These are phyloP conservation scores for Karstenula rhodostoma DNA, from an alignment of 2,329 filamentous ascomycete genomes.

Conservation along the genomic window DNA sequence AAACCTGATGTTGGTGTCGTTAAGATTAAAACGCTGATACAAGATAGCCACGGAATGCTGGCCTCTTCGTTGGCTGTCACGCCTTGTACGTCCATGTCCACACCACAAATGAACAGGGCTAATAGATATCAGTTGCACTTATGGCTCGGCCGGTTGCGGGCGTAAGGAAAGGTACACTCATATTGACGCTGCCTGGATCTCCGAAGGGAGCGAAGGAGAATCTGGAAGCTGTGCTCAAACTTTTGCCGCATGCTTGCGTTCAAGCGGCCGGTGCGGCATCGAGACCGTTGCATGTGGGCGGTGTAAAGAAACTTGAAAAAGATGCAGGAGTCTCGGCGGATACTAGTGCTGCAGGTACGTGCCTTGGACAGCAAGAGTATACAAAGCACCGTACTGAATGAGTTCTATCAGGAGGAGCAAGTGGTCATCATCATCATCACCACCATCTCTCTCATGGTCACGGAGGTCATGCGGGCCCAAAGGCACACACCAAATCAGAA, in stretches of 20 bases:
- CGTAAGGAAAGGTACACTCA: constrained; percentile 79
- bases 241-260: constrained; percentile 93
- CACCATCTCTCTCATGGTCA: constrained; percentile 70
- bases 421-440: constrained; percentile 54
- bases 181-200: constrained; percentile 90
- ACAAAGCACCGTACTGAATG: constrained; percentile 8
- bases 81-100: constrained; percentile 73
- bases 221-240: constrained; percentile 83
- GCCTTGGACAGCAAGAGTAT: neutral
- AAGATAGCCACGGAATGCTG: constrained; percentile 83
- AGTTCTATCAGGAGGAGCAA: constrained; percentile 31
- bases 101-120: constrained; percentile 18
- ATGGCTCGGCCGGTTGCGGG: constrained; percentile 96
- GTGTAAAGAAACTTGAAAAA: constrained; percentile 81
- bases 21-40: constrained; percentile 22
- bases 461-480: constrained; percentile 56
- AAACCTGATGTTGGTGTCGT: neutral
- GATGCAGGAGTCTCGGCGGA: constrained; percentile 69
- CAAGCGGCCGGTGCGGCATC: constrained; percentile 88
- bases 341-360: constrained; percentile 25
- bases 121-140: constrained; percentile 75
- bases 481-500: constrained; percentile 74
- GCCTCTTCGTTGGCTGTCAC: constrained; percentile 83
- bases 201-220: constrained; percentile 97
- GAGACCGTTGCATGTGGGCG: constrained; percentile 78